A percentile compares a stretch with the other conserved stretches of the same genome.
Evolutionary conservation across 2,329 filamentous ascomycete species (phyloP).

Genomic region (Microdochium bolleyi): DNA sequence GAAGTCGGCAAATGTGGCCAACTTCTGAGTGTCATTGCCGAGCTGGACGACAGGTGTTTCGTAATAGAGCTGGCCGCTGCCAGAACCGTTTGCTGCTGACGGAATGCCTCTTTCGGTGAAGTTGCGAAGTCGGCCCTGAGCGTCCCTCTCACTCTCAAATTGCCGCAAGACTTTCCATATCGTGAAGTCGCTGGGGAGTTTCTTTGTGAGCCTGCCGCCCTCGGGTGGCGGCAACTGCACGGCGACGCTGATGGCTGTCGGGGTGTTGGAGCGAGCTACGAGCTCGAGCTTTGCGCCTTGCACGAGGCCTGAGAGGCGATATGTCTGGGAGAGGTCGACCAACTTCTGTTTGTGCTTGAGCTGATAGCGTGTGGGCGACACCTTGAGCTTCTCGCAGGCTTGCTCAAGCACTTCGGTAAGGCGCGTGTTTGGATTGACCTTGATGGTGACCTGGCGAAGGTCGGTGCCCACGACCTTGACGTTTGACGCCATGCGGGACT

Average conservation of each 20-base stretch:
- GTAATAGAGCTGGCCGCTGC: slow-evolving; percentile 75
- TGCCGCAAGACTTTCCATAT: slow-evolving; percentile 86
- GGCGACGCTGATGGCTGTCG: slow-evolving; percentile 81
- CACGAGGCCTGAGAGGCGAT: slow-evolving; percentile 73
- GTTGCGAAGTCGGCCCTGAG: slow-evolving; percentile 56
- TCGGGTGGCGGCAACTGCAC: slow-evolving; percentile 74
- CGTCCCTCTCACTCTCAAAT: slow-evolving; percentile 72
- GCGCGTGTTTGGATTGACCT: slow-evolving; percentile 73
- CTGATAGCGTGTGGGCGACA: slow-evolving; percentile 65
- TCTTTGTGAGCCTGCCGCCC: slow-evolving; percentile 66
- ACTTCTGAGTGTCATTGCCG: slow-evolving; percentile 59
- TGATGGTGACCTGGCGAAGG: slow-evolving; percentile 69
- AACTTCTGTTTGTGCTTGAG: slow-evolving; percentile 85
- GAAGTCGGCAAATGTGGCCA: slow-evolving; percentile 70
- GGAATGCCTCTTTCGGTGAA: slow-evolving; percentile 79
- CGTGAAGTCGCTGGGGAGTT: slow-evolving; percentile 80
- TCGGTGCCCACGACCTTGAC: slow-evolving; percentile 82
- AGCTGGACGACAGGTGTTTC: slow-evolving; percentile 80
- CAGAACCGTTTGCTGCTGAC: slow-evolving; percentile 42
- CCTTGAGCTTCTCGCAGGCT: slow-evolving; percentile 74
- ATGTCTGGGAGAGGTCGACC: slow-evolving; percentile 77
- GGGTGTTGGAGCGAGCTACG: slow-evolving; percentile 76
- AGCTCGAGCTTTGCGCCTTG: slow-evolving; percentile 90
- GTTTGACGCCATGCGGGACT: slow-evolving; percentile 64
- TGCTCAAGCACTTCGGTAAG: slow-evolving; percentile 81